These are phyloP conservation scores for Vigna nakashimae DNA, from an alignment of 306 rosid species.

Conservation along the genomic window DNA sequence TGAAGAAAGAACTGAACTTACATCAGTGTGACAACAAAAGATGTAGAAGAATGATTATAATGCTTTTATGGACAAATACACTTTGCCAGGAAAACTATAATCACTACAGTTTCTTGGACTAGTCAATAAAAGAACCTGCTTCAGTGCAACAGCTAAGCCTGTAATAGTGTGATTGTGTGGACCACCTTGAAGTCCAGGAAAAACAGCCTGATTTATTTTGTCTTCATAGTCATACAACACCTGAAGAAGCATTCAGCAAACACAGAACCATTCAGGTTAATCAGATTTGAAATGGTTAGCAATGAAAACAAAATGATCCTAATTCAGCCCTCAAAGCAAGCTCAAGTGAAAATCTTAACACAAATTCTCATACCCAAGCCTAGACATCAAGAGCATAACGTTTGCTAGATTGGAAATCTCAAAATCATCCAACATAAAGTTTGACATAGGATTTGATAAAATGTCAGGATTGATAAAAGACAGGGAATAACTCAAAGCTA, in stretches of 20 bases:
- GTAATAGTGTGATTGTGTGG: constrained; percentile 91
- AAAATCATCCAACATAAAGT: not conserved
- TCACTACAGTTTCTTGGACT: constrained; percentile 30
- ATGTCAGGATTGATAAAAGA: not conserved
- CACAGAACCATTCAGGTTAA: constrained; percentile 30
- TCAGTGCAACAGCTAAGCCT: constrained; percentile 90
- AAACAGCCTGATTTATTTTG: constrained; percentile 92
- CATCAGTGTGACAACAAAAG: constrained; percentile 45
- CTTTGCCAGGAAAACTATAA: constrained; percentile 28
- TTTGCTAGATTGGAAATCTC: too few relatives aligned
- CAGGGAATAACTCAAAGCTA: not conserved
- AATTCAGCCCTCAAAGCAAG: not conserved
- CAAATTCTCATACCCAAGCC: constrained; percentile 7
- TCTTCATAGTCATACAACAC: constrained; percentile 79
- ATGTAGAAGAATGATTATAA: constrained; percentile 30
- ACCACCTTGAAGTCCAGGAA: constrained; percentile 99
- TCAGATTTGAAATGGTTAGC: constrained; percentile 34
- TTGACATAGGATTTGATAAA: not conserved
- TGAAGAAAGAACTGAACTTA: constrained; percentile 33
- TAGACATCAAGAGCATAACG: not conserved
- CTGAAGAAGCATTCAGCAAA: constrained; percentile 50
- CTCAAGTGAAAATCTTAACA: not conserved
- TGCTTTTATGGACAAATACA: constrained; percentile 32
- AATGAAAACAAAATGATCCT: not conserved
- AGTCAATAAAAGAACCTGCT: constrained; percentile 68